Conservation (phyloP, 192 early-diverging fungal species). For the Dimargaris cristalligena region DNA sequence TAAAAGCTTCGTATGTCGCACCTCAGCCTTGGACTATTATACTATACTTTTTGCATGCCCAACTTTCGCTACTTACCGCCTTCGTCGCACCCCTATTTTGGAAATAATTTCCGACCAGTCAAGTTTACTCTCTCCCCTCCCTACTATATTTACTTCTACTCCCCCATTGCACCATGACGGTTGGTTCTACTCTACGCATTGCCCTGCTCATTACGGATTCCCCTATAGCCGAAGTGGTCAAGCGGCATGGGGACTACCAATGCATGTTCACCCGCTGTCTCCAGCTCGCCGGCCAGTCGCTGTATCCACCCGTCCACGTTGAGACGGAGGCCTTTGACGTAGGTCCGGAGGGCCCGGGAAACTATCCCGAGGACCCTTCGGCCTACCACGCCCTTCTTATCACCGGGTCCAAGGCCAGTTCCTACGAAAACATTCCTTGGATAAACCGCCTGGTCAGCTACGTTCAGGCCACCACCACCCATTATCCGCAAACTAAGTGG, state of each 20-base stretch:
- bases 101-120: not conserved
- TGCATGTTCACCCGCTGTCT: constrained; percentile 21
- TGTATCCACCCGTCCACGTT: constrained; percentile 11
- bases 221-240: constrained; percentile 24
- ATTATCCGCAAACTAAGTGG: constrained; percentile 23
- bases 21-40: too few species aligned
- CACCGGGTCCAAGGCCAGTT: constrained; percentile 37
- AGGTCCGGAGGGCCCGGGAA: constrained; percentile 22
- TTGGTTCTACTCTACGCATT: constrained; percentile 14
- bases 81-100: too few species aligned
- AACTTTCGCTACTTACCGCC: too few species aligned
- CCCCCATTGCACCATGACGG: not conserved
- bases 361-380: constrained; percentile 16
- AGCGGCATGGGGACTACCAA: constrained; percentile 29
- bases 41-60: too few species aligned
- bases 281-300: constrained; percentile 16
- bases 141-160: not conserved
- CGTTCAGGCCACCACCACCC: constrained; percentile 21
- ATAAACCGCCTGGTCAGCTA: constrained; percentile 38
- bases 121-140: not conserved
- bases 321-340: constrained; percentile 22
- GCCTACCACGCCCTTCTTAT: constrained; percentile 35
- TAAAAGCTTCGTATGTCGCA: too few species aligned
- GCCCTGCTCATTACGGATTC: constrained; percentile 34
- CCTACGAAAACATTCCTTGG: constrained; percentile 51